phyloP scores from a whole-genome alignment of 805 yeast genomes.

The Tetrapisispora arboricola region DNA sequence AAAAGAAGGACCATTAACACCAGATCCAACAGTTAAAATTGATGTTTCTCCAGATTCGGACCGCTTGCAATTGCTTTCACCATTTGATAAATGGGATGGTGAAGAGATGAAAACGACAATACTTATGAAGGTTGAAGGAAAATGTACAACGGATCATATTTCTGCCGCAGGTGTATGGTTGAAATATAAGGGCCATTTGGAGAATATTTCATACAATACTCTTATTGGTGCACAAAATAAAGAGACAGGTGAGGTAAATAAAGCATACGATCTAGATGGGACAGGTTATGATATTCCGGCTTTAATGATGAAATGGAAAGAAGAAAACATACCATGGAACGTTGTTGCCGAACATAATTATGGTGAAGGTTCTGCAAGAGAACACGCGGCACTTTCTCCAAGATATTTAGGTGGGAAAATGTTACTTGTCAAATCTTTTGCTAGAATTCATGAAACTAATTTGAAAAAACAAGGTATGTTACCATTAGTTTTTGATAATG shows the following conservation, averaged over 20 bases:
- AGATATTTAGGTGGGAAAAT: slow-evolving; percentile 87
- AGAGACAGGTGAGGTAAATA: slow-evolving; percentile 94
- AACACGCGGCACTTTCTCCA: slow-evolving; percentile 95
- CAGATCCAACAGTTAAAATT: slow-evolving; percentile 48
- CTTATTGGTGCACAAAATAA: slow-evolving; percentile 94
- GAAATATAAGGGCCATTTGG: slow-evolving; percentile 95
- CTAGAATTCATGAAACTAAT: slow-evolving; percentile 96
- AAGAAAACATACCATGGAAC: slow-evolving; percentile 76
- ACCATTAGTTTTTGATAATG: slow-evolving; percentile 87
- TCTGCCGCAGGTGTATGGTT: slow-evolving; percentile 99
- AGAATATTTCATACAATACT: slow-evolving; percentile 90
- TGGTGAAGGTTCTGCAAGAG: slow-evolving; percentile 99
- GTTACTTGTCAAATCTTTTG: slow-evolving; percentile 87
- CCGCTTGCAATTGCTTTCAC: slow-evolving; percentile 83
- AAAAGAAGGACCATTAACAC: slow-evolving; percentile 12
- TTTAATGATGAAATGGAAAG: slow-evolving; percentile 91
- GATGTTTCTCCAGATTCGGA: slow-evolving; percentile 82
- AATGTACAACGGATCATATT: slow-evolving; percentile 97
- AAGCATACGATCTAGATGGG: slow-evolving; percentile 80
- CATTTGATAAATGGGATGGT: slow-evolving; percentile 81
- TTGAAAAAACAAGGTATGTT: slow-evolving; percentile 96
- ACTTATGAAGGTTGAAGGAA: slow-evolving; percentile 87
- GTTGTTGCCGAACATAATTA: slow-evolving; percentile 97
- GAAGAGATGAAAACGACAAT: slow-evolving; percentile 70
- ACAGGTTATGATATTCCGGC: slow-evolving; percentile 78